phyloP scores from a whole-genome alignment of 2,329 filamentous ascomycete species.

The Seiridium cupressi region DNA sequence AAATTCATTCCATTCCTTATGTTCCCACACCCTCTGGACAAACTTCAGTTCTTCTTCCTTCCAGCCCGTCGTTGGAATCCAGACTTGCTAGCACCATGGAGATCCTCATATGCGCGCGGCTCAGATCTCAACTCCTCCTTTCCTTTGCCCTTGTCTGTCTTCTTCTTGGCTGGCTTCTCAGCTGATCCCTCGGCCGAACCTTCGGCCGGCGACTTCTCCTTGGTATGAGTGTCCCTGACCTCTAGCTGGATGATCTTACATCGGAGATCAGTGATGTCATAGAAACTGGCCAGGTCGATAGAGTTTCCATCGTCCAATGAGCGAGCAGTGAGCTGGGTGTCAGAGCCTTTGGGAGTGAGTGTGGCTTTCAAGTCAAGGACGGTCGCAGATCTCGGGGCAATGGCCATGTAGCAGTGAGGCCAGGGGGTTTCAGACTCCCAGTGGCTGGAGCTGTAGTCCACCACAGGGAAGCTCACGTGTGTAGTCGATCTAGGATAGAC shows the following conservation, averaged over 20 bases:
- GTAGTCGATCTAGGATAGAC: slow-evolving; percentile 17
- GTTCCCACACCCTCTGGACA: no score
- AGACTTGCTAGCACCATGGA: not conserved
- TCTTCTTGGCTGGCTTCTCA: not conserved
- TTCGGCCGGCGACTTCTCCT: not conserved
- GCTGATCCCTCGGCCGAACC: no score
- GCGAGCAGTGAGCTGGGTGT: not conserved
- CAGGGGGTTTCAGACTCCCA: slow-evolving; percentile 4
- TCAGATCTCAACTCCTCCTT: not conserved
- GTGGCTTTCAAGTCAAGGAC: not conserved
- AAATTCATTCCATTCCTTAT: no score
- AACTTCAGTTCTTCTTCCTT: not conserved
- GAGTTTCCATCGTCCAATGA: not conserved
- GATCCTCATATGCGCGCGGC: not conserved
- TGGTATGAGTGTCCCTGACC: not conserved
- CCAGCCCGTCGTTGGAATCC: not conserved
- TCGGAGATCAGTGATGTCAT: not conserved
- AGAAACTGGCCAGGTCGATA: not conserved
- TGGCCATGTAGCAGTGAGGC: slow-evolving; percentile 13
- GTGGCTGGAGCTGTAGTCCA: slow-evolving; percentile 19
- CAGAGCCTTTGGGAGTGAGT: slow-evolving; percentile 2
- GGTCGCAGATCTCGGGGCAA: not conserved
- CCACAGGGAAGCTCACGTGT: slow-evolving; percentile 23
- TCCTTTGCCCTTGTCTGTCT: not conserved
- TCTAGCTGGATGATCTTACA: slow-evolving; percentile 2